Percentiles rank a stretch among this genome's conserved stretches.
Conservation (phyloP, 257 asterid genomes). For the Solanum etuberosum region DNA sequence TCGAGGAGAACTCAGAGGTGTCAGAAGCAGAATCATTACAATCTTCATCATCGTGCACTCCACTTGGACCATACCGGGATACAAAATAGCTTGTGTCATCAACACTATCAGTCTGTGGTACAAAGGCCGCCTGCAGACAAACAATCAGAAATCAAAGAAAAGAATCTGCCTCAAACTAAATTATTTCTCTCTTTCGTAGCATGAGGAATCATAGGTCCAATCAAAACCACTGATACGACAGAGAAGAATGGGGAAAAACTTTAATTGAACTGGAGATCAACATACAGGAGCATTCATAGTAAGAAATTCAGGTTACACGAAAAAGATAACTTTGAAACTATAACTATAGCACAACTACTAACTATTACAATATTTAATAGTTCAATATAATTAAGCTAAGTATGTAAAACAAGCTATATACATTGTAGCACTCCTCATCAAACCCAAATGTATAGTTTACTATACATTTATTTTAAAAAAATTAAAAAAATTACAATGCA, state of each 20-base stretch:
- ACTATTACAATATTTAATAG: background rate
- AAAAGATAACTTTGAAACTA: background rate
- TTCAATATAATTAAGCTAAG: background rate
- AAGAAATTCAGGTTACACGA: background rate
- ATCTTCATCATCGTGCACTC: conserved; percentile 38
- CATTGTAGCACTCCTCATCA: background rate
- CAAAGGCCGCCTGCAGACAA: conserved; percentile 73
- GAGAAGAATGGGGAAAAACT: background rate
- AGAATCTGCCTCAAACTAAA: background rate
- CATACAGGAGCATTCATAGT: background rate
- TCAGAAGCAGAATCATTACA: conserved; percentile 50
- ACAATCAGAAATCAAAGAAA: conserved; percentile 6
- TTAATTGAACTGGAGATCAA: background rate
- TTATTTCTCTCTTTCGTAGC: background rate
- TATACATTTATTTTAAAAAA: background rate
- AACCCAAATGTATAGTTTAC: background rate
- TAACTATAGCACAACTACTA: background rate
- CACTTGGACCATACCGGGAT: conserved; percentile 52
- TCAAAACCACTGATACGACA: background rate
- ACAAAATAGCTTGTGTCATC: conserved; percentile 93
- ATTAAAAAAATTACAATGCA: background rate
- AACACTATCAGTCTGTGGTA: conserved; percentile 73
- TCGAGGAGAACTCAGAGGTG: conserved; percentile 37
- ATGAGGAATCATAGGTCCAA: background rate
- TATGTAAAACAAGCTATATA: background rate